Evolutionary conservation across 768 basidiomycete species (phyloP).

Genomic region (Clavulina sp.): DNA sequence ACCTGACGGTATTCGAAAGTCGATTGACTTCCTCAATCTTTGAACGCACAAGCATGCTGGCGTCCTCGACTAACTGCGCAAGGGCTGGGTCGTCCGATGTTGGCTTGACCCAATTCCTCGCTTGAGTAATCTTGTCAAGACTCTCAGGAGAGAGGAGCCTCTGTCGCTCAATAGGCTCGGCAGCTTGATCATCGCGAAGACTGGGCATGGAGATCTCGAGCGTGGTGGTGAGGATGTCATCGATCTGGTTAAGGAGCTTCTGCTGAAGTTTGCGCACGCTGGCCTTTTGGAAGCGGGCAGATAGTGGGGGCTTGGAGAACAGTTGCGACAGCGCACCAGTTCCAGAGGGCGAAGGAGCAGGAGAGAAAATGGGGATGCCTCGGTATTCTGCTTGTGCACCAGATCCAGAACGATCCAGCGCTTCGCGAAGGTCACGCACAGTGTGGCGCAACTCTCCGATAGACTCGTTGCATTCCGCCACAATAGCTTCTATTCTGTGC

Average conservation of each 20-base stretch:
- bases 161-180: slow-evolving; percentile 85
- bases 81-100: slow-evolving; percentile 73
- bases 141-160: slow-evolving; percentile 76
- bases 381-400: slow-evolving; percentile 42
- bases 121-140: slow-evolving; percentile 67
- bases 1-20: slow-evolving; percentile 92
- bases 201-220: slow-evolving; percentile 72
- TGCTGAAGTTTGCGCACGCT: slow-evolving; percentile 70
- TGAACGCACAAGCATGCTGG: slow-evolving; percentile 74
- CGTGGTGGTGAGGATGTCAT: slow-evolving; percentile 67
- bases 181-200: slow-evolving; percentile 78
- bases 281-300: slow-evolving; percentile 58
- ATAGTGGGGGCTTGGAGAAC: slow-evolving; percentile 38
- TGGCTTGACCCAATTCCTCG: slow-evolving; percentile 78
- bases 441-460: slow-evolving; percentile 74
- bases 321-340: slow-evolving; percentile 42
- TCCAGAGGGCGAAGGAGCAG: slow-evolving; percentile 15
- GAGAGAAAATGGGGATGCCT: slow-evolving; percentile 67
- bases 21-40: slow-evolving; percentile 92
- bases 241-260: slow-evolving; percentile 60
- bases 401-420: slow-evolving; percentile 24
- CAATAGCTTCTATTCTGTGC: slow-evolving; percentile 90
- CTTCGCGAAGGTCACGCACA: slow-evolving; percentile 56
- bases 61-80: slow-evolving; percentile 66
- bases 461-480: slow-evolving; percentile 83